Evolutionary conservation across 495 filamentous ascomycete species (phyloP).

Genomic region (Daldinia caldariorum): DNA sequence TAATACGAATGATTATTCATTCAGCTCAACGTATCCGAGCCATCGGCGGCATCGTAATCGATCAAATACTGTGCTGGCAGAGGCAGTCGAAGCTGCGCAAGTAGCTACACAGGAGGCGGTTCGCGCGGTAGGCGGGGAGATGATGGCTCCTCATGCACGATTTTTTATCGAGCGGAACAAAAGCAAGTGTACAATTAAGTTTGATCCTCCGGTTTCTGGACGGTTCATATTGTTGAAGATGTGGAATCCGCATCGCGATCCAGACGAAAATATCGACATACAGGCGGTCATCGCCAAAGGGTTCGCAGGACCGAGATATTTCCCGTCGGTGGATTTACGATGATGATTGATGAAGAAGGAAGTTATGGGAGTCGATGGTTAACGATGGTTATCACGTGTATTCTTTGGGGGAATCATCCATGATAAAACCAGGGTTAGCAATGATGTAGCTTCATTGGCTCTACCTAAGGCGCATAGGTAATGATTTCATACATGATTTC

Average conservation of each 20-base stretch:
- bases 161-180: slow-evolving; percentile 84
- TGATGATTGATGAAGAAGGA: slow-evolving; percentile 52
- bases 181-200: slow-evolving; percentile 85
- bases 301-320: slow-evolving; percentile 83
- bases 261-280: slow-evolving; percentile 79
- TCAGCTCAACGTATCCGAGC: slow-evolving; percentile 29
- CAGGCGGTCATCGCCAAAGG: slow-evolving; percentile 82
- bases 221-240: slow-evolving; percentile 85
- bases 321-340: slow-evolving; percentile 65
- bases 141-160: slow-evolving; percentile 74
- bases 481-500: not conserved
- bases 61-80: slow-evolving; percentile 56
- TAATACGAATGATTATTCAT: slow-evolving; percentile 43
- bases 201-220: slow-evolving; percentile 87
- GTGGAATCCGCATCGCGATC: slow-evolving; percentile 74
- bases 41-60: slow-evolving; percentile 43
- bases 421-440: slow-evolving; percentile 10
- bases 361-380: not conserved
- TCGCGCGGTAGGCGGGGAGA: slow-evolving; percentile 61
- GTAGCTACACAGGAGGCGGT: slow-evolving; percentile 64
- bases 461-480: not conserved
- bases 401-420: slow-evolving; percentile 7
- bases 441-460: not conserved
- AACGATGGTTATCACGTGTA: not conserved
- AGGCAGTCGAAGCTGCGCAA: slow-evolving; percentile 62